These are phyloP conservation scores for Ophiostoma sp. DNA, from an alignment of 2,329 filamentous ascomycete genomes.

Conservation along the genomic window DNA sequence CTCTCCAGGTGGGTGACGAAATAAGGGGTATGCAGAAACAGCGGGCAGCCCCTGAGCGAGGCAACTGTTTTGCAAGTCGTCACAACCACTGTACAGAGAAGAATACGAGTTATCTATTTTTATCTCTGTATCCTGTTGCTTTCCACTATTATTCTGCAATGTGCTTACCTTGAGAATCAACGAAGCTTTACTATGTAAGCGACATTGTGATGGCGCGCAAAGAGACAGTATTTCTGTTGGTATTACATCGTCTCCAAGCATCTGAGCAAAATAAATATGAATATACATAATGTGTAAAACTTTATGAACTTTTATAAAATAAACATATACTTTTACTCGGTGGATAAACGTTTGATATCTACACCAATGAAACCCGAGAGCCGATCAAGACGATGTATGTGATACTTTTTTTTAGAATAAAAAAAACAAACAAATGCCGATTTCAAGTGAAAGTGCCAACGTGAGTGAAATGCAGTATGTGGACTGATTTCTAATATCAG, in stretches of 20 bases:
- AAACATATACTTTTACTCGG: too few relatives aligned
- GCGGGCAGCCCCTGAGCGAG: slow-evolving; percentile 13
- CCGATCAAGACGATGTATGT: too few relatives aligned
- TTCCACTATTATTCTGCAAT: neutral
- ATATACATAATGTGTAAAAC: too few relatives aligned
- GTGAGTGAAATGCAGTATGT: too few relatives aligned
- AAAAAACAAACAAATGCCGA: too few relatives aligned
- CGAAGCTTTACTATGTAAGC: slow-evolving; percentile 1
- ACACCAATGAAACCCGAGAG: too few relatives aligned
- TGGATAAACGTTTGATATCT: too few relatives aligned
- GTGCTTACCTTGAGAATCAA: neutral
- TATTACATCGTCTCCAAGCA: too few relatives aligned
- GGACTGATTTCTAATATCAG: neutral
- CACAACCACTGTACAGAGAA: neutral
- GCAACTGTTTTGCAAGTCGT: slow-evolving; percentile 13
- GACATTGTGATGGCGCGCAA: neutral
- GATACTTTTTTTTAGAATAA: too few relatives aligned
- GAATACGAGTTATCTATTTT: slow-evolving; percentile 8
- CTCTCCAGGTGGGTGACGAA: neutral
- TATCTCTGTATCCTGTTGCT: neutral
- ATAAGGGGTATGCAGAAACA: slow-evolving; percentile 12
- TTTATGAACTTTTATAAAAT: too few relatives aligned
- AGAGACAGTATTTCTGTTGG: neutral
- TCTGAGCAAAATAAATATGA: too few relatives aligned
- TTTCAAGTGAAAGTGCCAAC: too few relatives aligned